phyloP scores from a whole-genome alignment of 2,329 filamentous ascomycete species.

The Fusarium fracticaudum region DNA sequence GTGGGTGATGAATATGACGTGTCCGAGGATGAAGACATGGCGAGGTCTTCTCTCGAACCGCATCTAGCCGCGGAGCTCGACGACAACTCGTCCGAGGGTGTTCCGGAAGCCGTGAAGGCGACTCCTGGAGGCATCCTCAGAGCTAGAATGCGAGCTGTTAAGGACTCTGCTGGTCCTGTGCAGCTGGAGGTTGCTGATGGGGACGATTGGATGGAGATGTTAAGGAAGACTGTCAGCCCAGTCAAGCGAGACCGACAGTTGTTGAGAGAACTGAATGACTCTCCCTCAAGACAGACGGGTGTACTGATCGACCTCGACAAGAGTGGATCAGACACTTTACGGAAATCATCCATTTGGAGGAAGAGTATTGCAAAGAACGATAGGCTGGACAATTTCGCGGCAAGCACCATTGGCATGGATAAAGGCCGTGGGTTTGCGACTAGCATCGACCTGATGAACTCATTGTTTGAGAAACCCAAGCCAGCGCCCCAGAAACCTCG shows the following conservation, averaged over 20 bases:
- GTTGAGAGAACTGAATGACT: conserved; percentile 67
- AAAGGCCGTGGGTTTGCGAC: conserved; percentile 78
- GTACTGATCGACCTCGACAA: conserved; percentile 43
- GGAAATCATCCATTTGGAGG: conserved; percentile 50
- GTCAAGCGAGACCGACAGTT: conserved; percentile 89
- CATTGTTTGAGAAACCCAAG: conserved; percentile 81
- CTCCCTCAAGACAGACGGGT: conserved; percentile 50
- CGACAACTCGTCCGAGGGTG: conserved; percentile 64
- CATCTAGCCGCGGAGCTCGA: conserved; percentile 81
- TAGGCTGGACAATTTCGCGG: conserved; percentile 42
- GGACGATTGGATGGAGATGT: conserved; percentile 92
- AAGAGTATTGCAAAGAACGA: conserved; percentile 45
- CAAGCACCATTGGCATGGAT: conserved; percentile 47
- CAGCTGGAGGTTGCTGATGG: conserved; percentile 72
- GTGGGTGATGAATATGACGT: conserved; percentile 82
- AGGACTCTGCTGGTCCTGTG: conserved; percentile 66
- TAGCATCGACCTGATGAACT: conserved; percentile 96
- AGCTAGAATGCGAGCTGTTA: conserved; percentile 71
- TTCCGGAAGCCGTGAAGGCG: conserved; percentile 54
- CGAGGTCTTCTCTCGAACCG: conserved; percentile 78
- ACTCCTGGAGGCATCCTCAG: conserved; percentile 71
- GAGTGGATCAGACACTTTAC: conserved; percentile 61
- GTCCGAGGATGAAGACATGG: conserved; percentile 76
- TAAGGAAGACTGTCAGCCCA: conserved; percentile 93
- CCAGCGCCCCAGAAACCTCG: conserved; percentile 64